Base-by-base conservation (phyloP, 768 basidiomycete species). In the Russula foetens region DNA sequence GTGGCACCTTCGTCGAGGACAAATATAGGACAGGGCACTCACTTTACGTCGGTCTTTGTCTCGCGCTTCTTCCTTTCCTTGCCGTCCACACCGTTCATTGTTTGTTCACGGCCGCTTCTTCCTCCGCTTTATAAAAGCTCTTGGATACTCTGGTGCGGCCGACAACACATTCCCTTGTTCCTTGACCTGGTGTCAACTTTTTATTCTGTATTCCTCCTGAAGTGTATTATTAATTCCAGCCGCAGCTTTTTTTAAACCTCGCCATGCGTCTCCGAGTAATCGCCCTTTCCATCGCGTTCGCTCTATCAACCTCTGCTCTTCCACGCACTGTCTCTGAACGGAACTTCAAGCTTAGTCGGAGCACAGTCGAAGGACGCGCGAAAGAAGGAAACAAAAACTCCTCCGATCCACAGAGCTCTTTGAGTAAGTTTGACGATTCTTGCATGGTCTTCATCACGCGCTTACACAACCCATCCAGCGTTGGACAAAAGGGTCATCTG, bases 401-500 rank as follows among this genome's bases (percentile, higher is more conserved):
- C n/a, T n/a, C n/a, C 11, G 53, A 59, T 35, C 48, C 48, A 23
- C 62, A 63, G 47, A 55, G 47, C n/a, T 63, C 62, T 11, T 47
- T 50, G 17, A 47, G 58, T 59, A 48, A 48, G 3, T 47, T 2
- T 4, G 15, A 1, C 24, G 29, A 35, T 11, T n/a, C 14, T 45
- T n/a, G 3, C 19, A 31, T 4, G 4, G 6, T 29, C 24, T 12
- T 38, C 14, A 38, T 26, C 29, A 43, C 2, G 24, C 24, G 43
- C 43, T 52, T 6, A 58, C 14, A 14, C 11, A 12, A 15, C 0
- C 24, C 24, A 4, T 52, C 17, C n/a, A 58, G 57, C 77, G 3
- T 72, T 84, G 26, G 78, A 81, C 62, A 74, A 77, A 7, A 65
- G 63, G 5, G 78, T 83, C 7, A 73, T 83, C 59, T 74, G 75